Conservation (phyloP, 139 green algal species). For the Chlorella vulgaris region DNA sequence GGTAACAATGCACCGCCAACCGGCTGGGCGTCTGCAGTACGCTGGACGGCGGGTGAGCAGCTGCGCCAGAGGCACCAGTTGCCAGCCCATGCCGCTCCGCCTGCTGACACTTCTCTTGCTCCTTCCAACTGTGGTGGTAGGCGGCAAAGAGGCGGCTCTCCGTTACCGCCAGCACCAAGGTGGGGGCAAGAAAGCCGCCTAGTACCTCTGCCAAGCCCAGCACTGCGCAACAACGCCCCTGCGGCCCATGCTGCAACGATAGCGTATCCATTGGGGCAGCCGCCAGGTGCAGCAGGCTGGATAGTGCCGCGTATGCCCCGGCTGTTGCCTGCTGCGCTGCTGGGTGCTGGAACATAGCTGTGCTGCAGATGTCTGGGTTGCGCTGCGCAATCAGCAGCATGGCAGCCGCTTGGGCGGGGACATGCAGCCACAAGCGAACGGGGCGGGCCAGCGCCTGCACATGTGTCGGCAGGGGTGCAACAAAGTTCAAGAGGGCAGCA, state of each 20-base stretch:
- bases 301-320: background rate
- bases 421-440: slow-evolving; percentile 1
- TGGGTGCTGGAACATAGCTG: background rate
- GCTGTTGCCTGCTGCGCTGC: background rate
- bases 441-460: slow-evolving; percentile 9
- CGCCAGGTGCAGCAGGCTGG: background rate
- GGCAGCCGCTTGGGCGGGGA: background rate
- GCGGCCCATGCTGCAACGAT: background rate
- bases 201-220: slow-evolving; percentile 12
- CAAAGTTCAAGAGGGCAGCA: background rate
- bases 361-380: slow-evolving; percentile 1
- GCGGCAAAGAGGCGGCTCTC: background rate
- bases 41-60: too few species aligned
- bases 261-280: background rate
- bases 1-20: too few species aligned
- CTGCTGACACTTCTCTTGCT: background rate
- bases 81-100: background rate
- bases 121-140: background rate
- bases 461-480: background rate
- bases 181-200: slow-evolving; percentile 1
- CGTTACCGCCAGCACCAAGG: background rate
- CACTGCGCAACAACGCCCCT: background rate
- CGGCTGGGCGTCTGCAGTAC: too few species aligned
- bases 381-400: background rate
- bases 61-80: too few species aligned